These are phyloP conservation scores for Erythrophleum ivorense DNA, from an alignment of 331 rosid genomes.

Conservation along the genomic window DNA sequence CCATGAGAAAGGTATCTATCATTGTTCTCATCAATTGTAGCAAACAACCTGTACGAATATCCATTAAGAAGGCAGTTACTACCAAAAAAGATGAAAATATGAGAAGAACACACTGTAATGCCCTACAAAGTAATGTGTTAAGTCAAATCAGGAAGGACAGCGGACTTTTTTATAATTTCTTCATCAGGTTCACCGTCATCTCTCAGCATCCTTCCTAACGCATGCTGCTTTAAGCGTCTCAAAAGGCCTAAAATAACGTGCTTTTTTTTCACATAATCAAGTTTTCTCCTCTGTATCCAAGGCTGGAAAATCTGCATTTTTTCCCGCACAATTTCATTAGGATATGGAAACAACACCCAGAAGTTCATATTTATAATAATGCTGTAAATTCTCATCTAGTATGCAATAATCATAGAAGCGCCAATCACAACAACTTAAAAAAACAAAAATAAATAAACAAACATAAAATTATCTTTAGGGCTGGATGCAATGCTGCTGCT, in stretches of 20 bases:
- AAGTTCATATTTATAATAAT: constrained; percentile 10
- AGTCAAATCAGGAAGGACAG: constrained; percentile 24
- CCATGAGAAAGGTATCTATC: constrained; percentile 54
- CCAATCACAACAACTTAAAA: constrained; percentile 7
- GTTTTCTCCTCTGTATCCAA: constrained; percentile 76
- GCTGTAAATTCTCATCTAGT: constrained; percentile 2
- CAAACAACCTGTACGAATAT: constrained; percentile 61
- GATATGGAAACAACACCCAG: constrained; percentile 2
- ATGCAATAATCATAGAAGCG: constrained; percentile 18
- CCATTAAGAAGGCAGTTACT: constrained; percentile 31
- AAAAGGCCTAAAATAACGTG: constrained; percentile 80
- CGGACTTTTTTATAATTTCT: constrained; percentile 61
- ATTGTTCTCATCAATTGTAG: constrained; percentile 50
- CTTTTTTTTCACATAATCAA: constrained; percentile 67
- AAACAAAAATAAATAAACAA: background rate
- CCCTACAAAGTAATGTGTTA: background rate
- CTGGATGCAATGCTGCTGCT: constrained; percentile 17
- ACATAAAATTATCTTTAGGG: background rate
- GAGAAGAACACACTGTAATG: background rate
- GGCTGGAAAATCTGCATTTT: constrained; percentile 85
- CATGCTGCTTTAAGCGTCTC: constrained; percentile 53
- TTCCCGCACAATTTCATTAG: constrained; percentile 20
- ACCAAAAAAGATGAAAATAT: constrained; percentile 10
- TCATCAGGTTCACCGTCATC: constrained; percentile 63
- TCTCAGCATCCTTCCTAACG: constrained; percentile 65